Evolutionary conservation across 1,139 yeast species (phyloP).

Genomic region (Pichia cactophila): DNA sequence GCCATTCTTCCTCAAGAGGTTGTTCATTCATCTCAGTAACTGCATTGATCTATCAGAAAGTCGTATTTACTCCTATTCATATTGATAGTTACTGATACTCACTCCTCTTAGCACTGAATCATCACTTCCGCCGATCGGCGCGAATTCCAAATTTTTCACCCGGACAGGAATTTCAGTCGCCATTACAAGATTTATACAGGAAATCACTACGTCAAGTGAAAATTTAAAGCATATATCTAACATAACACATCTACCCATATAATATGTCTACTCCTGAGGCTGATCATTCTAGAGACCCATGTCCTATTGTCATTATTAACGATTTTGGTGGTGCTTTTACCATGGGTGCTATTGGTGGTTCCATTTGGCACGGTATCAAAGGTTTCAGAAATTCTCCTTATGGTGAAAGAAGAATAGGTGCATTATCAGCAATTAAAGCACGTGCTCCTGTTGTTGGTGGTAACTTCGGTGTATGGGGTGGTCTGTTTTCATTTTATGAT

Average conservation of each 20-base stretch:
- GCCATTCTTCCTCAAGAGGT: not conserved
- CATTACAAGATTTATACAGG: not conserved
- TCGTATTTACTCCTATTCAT: too few relatives aligned
- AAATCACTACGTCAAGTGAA: not conserved
- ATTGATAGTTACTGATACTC: too few relatives aligned
- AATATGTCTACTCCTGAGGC: conserved; percentile 57
- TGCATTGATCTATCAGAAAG: too few relatives aligned
- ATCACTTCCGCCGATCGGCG: not conserved
- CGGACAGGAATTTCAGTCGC: not conserved
- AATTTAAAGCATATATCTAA: not conserved
- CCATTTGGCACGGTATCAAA: conserved; percentile 97
- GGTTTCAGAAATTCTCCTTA: conserved; percentile 97
- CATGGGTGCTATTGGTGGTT: conserved; percentile 98
- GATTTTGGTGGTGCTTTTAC: conserved; percentile 99
- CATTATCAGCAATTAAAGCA: conserved; percentile 83
- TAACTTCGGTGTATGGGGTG: conserved; percentile 99
- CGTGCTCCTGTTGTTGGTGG: conserved; percentile 99
- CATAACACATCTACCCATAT: conserved; percentile 11
- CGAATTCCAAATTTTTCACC: not conserved
- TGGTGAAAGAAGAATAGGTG: conserved; percentile 91
- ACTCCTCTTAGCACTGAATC: too few relatives aligned
- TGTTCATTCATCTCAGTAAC: too few relatives aligned
- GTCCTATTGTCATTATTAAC: conserved; percentile 90
- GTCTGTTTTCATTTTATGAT: conserved; percentile 89
- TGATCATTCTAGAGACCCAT: conserved; percentile 98